Evolutionary conservation across 2,329 filamentous ascomycete genomes (phyloP), one percentile per base, ranked within the genome.

Genomic region (Talaromyces piceae): DNA sequence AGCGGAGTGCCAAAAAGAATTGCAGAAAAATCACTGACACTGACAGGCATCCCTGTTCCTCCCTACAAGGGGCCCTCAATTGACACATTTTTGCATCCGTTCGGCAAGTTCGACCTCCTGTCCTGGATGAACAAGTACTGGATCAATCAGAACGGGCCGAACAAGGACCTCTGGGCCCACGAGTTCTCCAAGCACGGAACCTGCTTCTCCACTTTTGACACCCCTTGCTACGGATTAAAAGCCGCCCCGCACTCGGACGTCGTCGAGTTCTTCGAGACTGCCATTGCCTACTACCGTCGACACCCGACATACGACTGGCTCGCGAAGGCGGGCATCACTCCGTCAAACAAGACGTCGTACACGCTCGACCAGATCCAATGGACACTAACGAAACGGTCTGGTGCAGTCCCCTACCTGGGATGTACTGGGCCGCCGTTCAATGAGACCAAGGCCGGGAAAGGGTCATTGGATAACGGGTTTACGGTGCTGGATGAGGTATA

Each of bases 121-220:
- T 75, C 72, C 2, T 86, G 77, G 69, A 86, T 86, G 83, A 79
- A 82, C 61, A 81, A 76, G 60, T 77, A 75, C 74, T 86, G 83
- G 83, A 74, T 84, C 57, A 75, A 75, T 45, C 79, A 80, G 57
- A 69, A 69, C 54, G 74, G 76, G 45, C 72, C 76, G 12, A 85
- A 82, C 67, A 64, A 69, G 47, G 73, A 77, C 28, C 79, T 87
- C 68, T 86, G 82, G 82, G 82, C 67, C 33, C 82, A 85, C 69
- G 82, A 86, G 62, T 85, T 82, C 71, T 77, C 73, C 67, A 86
- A 86, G 71, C 82, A 84, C 66, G 82, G 76, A 2, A 86, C 82
- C 12, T 87, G 83, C 73, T 86, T 72, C 71, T 80, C 76, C 44
- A 84, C 78, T 54, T 86, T 86, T 61, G 80, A 85, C 60, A 67